phyloP scores from a whole-genome alignment of 768 basidiomycete genomes.

The Naganishia vaughanmartiniae region DNA sequence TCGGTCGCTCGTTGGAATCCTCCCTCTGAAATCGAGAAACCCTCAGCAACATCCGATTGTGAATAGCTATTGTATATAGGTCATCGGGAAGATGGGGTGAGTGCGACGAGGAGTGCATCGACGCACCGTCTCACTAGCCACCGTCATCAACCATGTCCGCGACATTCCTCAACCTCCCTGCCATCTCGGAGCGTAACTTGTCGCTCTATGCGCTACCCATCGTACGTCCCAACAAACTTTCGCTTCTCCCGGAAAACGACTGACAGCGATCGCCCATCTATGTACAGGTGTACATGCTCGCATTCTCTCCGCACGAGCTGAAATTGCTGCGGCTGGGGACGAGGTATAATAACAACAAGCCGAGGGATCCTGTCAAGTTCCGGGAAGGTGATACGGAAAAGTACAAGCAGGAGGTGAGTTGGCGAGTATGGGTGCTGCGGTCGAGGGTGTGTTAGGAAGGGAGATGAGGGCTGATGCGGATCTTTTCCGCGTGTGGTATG shows the following conservation, averaged over 20 bases:
- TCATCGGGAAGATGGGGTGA: no score
- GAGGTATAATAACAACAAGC: constrained; percentile 27
- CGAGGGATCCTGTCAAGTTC: constrained; percentile 26
- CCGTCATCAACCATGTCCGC: neutral
- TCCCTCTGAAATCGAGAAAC: no score
- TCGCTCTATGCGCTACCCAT: constrained; percentile 20
- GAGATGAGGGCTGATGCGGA: neutral
- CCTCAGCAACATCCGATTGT: no score
- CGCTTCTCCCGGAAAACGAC: no score
- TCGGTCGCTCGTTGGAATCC: no score
- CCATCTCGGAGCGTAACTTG: constrained; percentile 29
- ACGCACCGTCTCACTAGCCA: no score
- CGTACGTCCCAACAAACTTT: neutral
- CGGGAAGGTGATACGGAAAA: constrained; percentile 22
- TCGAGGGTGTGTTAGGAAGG: neutral
- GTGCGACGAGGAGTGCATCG: no score
- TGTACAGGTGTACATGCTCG: constrained; percentile 22
- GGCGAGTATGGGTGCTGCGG: neutral
- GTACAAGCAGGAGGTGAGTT: constrained; percentile 28
- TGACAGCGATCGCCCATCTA: constrained; percentile 1
- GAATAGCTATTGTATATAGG: no score
- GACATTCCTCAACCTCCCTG: constrained; percentile 27
- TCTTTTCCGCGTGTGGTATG: no score
- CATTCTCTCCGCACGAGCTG: constrained; percentile 27
- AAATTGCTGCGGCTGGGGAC: constrained; percentile 26